A percentile compares a stretch with the other conserved stretches of the same genome.
Conservation (phyloP, 164 flowering plant species). For the Liquidambar formosana region DNA sequence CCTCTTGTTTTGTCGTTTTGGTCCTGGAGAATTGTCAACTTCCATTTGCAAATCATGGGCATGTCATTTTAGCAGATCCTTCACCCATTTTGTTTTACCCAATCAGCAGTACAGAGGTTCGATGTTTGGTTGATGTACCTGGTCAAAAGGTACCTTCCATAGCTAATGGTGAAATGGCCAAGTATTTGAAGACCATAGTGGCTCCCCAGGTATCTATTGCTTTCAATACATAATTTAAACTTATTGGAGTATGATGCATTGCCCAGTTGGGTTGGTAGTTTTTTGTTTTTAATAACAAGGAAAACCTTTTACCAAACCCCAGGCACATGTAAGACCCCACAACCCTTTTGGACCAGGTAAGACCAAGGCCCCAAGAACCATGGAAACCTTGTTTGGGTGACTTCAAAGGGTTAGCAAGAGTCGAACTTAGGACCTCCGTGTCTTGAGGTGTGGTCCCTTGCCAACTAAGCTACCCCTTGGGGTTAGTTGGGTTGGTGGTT, state of each 20-base stretch:
- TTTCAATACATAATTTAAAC: not conserved
- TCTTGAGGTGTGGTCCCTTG: no score
- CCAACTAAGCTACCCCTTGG: no score
- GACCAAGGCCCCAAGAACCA: no score
- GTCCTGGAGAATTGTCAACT: conserved; percentile 51
- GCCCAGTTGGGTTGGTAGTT: not conserved
- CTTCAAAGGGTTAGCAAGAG: no score
- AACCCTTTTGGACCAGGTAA: no score
- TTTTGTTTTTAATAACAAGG: no score
- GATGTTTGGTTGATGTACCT: conserved; percentile 60
- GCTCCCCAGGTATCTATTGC: conserved; percentile 46
- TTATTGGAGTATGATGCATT: not conserved
- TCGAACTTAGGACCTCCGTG: no score
- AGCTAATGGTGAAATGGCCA: conserved; percentile 50
- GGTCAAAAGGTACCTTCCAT: conserved; percentile 52
- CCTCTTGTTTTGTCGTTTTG: conserved; percentile 57
- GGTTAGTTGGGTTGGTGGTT: no score
- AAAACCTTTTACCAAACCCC: no score
- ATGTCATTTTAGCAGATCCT: conserved; percentile 53
- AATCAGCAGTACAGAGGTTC: conserved; percentile 53
- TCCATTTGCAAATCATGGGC: conserved; percentile 54
- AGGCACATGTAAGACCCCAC: no score
- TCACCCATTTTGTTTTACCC: conserved; percentile 55
- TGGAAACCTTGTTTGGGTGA: no score
- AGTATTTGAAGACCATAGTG: conserved; percentile 41